These are phyloP conservation scores for Lumnitzera littorea DNA, from an alignment of 345 rosid species.

Conservation along the genomic window DNA sequence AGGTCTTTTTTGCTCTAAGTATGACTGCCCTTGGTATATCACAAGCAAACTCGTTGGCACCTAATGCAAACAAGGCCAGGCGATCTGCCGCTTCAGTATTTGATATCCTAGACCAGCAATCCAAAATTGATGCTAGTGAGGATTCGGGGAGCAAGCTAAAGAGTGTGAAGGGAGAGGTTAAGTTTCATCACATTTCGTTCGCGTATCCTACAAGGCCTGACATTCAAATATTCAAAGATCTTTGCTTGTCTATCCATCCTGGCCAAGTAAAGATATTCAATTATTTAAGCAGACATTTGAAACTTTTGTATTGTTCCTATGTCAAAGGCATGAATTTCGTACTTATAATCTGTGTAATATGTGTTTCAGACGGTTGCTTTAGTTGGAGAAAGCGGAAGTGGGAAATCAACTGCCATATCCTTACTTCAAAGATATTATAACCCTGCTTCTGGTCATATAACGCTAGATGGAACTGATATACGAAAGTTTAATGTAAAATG, in stretches of 20 bases:
- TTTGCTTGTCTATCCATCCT: conserved; percentile 22
- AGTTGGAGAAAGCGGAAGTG: conserved; percentile 45
- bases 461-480: conserved; percentile 28
- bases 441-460: conserved; percentile 30
- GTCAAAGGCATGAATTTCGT: no score
- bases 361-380: conserved; percentile 25
- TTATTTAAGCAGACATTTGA: no score
- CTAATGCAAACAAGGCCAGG: conserved; percentile 22
- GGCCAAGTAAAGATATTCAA: conserved; percentile 23
- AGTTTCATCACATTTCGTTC: conserved; percentile 22
- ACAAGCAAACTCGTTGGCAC: conserved; percentile 22
- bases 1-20: conserved; percentile 30
- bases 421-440: conserved; percentile 33
- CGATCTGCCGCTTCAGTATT: conserved; percentile 28
- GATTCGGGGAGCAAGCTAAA: conserved; percentile 14
- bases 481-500: conserved; percentile 20
- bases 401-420: conserved; percentile 28
- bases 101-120: conserved; percentile 19
- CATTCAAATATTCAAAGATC: conserved; percentile 18
- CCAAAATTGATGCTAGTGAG: conserved; percentile 21
- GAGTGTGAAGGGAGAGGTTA: conserved; percentile 22
- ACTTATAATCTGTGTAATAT: not conserved
- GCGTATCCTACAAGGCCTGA: conserved; percentile 34
- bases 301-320: no score
- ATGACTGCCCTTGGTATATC: conserved; percentile 27